Base-by-base conservation (phyloP, 2,329 filamentous ascomycete species). In the Cercospora citrullina region DNA sequence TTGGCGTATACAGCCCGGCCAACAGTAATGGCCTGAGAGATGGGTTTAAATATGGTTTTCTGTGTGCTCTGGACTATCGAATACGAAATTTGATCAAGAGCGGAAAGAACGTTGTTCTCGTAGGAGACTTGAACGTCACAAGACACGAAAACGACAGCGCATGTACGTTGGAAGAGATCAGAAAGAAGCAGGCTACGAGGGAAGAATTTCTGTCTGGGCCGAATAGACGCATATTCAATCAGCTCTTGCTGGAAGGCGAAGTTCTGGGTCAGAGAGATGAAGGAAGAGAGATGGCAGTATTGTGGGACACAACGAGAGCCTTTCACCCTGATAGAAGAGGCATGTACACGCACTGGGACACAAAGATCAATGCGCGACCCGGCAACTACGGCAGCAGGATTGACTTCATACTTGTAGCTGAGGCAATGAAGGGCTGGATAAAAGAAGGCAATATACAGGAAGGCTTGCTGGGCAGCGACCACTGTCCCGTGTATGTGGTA, bases 291-390 rank as follows among this genome's bases (percentile, higher is more conserved):
- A 74, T 84, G 12, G 87, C 92, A 2, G 87, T 94, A 1, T 81
- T 98, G 48, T 92, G 90, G 86, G 95, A 99, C 80, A 83, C 96
- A 18, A 94, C 91, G 73, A 87, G 95, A 60, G 87, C 86, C 28
- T 96, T 94, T 75, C 91, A 97, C 76, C 91, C 92, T 0, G 81
- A 83, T n/a, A 86, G 95, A 45, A 84, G 84, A 69, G 93, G 93
- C 69, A 98, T 99, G 95, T 98, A 93, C 78, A 98, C 95, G 0
- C 97, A 94, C 78, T 98, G 94, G 94, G 93, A 98, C 71, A 94
- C 92, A 61, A 94, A 91, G 78, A 91, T 93, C 76, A 98, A 98
- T 79, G 92, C 92, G n/a, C 86, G 95, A n/a, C 94, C 94, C 3
- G 93, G 92, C 2, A 98, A 98, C 77, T 96, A 91, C 79, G 95